These are phyloP conservation scores for Salix caprea DNA, from an alignment of 345 rosid species.

Conservation along the genomic window DNA sequence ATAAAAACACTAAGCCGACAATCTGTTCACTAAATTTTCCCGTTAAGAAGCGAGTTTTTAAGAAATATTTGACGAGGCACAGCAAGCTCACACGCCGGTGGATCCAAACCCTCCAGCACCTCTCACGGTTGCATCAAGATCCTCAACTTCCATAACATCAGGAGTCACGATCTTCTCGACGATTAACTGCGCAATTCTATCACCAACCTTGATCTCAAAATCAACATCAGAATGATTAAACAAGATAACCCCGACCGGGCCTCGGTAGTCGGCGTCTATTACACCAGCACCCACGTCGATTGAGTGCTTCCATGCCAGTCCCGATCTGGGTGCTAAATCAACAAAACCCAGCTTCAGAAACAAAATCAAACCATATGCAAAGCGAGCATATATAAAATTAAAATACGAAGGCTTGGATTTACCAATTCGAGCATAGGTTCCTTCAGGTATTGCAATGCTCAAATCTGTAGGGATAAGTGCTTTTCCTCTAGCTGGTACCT, in stretches of 20 bases:
- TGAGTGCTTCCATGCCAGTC: conserved; percentile 71
- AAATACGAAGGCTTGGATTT: too few relatives aligned
- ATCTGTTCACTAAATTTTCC: conserved; percentile 3
- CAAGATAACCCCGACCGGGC: conserved; percentile 72
- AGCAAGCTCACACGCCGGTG: conserved; percentile 47
- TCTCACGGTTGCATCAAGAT: conserved; percentile 59
- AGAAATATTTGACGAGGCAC: too few relatives aligned
- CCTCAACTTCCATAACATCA: conserved; percentile 60
- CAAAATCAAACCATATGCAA: not conserved
- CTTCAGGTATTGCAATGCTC: too few relatives aligned
- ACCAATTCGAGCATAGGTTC: too few relatives aligned
- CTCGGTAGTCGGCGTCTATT: conserved; percentile 78
- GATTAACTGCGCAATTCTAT: conserved; percentile 69
- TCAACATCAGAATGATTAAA: conserved; percentile 64
- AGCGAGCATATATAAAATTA: too few relatives aligned
- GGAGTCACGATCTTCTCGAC: conserved; percentile 75
- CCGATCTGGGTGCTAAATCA: conserved; percentile 61
- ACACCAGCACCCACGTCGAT: conserved; percentile 85
- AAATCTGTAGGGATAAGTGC: too few relatives aligned
- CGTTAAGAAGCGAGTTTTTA: not conserved
- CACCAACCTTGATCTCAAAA: conserved; percentile 59
- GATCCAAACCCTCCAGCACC: conserved; percentile 88
- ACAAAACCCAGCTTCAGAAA: not conserved
- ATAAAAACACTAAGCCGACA: not conserved
- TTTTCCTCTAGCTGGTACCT: too few relatives aligned